phyloP scores from a whole-genome alignment of 306 rosid species.

The Betula pendula region DNA sequence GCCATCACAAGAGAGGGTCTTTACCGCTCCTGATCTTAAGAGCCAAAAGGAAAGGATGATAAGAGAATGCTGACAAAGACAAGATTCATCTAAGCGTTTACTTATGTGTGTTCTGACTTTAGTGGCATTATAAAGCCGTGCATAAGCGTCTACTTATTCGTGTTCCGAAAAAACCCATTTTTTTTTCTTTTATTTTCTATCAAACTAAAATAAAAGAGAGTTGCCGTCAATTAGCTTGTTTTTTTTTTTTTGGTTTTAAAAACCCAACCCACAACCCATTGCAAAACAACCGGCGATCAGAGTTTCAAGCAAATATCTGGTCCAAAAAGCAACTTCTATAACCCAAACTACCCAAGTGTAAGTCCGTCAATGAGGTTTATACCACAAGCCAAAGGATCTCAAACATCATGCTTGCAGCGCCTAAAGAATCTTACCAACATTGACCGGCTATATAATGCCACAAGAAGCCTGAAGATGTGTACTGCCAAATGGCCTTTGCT shows the following conservation, averaged over 20 bases:
- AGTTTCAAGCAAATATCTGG: background rate
- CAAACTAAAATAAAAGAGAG: too few relatives aligned
- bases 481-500: background rate
- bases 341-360: background rate
- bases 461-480: too few relatives aligned
- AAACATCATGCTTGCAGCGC: slow-evolving; percentile 15
- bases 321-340: background rate
- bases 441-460: background rate
- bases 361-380: background rate
- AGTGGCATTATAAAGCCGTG: too few relatives aligned
- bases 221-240: background rate
- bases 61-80: too few relatives aligned
- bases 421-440: background rate
- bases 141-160: too few relatives aligned
- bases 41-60: too few relatives aligned
- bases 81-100: too few relatives aligned
- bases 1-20: too few relatives aligned
- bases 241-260: background rate
- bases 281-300: background rate
- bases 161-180: too few relatives aligned
- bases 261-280: background rate
- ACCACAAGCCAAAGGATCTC: slow-evolving; percentile 3
- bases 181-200: too few relatives aligned
- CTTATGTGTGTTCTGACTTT: too few relatives aligned
- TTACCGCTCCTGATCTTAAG: too few relatives aligned